Base-by-base conservation (phyloP, 2,329 filamentous ascomycete genomes). In the Coniochaeta ligniaria region DNA sequence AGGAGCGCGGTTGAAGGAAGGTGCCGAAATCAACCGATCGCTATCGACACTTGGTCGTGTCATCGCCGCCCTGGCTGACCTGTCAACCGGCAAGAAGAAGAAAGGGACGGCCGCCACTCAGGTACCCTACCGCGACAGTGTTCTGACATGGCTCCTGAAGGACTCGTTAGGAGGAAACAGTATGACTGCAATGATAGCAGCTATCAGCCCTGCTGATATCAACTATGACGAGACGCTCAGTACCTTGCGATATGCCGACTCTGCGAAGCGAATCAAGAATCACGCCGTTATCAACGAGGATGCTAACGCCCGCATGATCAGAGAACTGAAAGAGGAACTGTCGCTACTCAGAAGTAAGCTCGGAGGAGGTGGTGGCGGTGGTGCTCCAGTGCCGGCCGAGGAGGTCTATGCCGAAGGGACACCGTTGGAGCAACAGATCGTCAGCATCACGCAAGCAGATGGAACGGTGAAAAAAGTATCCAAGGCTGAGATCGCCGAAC, bases 121-220 rank as follows among this genome's bases (percentile, higher is more conserved):
- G 75, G 95, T 99, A 0, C 96, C 95, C 0, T 99, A 99, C 73
- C 90, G 95, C 83, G 96, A 99, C 78, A 96, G 92, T 71, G 87
- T 99, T 57, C 78, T 99, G 66, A 99, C 95, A 1, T 99, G 95
- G 95, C 78, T 99, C 52, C 76, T 99, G 66, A 99, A 99, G 72
- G 96, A 99, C 73, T 98, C 94, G 4, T 78, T 99, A 6, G 95
- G 95, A 72, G 95, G 95, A 70, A 99, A 99, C 81, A 98, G 94
- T 73, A 94, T 98, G 91, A 99, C 95, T 26, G 95, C 95, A 62
- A 99, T 99, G 96, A 99, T 99, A 80, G 96, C 95, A 58, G 94
- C 94, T 59, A 97, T 99, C 71, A 97, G 93, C 70, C 95, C 95
- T 4, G 95, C 95, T 60, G 95, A 99, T 75, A 98, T 98, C 78